Conservation (phyloP, 108 stramenopile genomes). For the Skeletonema costatum region DNA sequence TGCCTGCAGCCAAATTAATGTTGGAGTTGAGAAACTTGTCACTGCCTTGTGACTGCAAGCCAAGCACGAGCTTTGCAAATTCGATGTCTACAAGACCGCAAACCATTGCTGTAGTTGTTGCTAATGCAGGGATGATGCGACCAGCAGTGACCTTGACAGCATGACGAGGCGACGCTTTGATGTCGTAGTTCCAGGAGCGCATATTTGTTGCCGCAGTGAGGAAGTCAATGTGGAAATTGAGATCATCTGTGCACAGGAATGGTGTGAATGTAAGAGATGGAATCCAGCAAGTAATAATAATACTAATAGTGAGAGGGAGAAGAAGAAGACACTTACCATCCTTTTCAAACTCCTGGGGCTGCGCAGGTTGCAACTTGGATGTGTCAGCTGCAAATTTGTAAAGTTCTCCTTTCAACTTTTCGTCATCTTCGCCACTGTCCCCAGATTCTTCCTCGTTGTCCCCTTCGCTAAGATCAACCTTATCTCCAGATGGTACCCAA, state of each 20-base stretch:
- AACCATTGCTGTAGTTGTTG: conserved; percentile 89
- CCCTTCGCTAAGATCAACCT: conserved; percentile 46
- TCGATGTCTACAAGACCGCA: conserved; percentile 85
- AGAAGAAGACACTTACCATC: conserved; percentile 41
- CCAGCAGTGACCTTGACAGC: conserved; percentile 80
- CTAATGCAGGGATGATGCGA: conserved; percentile 82
- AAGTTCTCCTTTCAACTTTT: conserved; percentile 52
- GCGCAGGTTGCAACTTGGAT: conserved; percentile 44
- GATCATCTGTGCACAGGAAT: conserved; percentile 31
- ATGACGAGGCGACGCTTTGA: conserved; percentile 80
- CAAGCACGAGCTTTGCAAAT: conserved; percentile 72
- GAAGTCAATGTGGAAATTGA: conserved; percentile 78
- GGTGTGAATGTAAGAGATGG: not conserved
- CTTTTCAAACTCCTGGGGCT: conserved; percentile 82
- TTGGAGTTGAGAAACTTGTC: conserved; percentile 64
- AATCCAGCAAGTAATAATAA: not conserved
- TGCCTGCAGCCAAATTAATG: conserved; percentile 62
- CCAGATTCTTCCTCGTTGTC: conserved; percentile 54
- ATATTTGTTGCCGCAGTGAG: conserved; percentile 77
- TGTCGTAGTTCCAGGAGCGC: conserved; percentile 79
- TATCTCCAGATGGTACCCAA: conserved; percentile 58
- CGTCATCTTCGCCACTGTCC: conserved; percentile 68
- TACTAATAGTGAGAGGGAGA: not conserved
- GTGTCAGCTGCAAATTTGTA: conserved; percentile 43
- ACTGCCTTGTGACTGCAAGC: conserved; percentile 56